These are phyloP conservation scores for Cupressus sempervirens DNA, from an alignment of 75 land plant genomes.

Conservation along the genomic window DNA sequence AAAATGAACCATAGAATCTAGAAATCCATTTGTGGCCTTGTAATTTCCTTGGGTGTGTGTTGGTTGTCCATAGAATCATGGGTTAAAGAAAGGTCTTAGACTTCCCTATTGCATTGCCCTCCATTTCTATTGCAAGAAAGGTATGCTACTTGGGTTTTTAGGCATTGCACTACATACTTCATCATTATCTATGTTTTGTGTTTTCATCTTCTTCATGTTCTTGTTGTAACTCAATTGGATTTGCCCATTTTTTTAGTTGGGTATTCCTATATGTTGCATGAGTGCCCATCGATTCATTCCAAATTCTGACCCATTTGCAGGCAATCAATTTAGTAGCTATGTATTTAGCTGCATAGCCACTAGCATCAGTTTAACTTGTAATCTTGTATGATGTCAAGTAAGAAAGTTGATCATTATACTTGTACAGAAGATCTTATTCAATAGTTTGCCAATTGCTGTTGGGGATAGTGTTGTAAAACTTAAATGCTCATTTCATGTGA, in stretches of 20 bases:
- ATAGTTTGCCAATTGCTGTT: too few relatives aligned
- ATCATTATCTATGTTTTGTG: not conserved
- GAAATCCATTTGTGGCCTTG: not conserved
- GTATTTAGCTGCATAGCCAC: too few relatives aligned
- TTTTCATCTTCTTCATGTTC: not conserved
- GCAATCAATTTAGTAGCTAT: too few relatives aligned
- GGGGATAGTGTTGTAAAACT: not conserved
- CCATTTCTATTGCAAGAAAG: slow-evolving; percentile 68
- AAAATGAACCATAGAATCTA: not conserved
- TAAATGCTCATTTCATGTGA: not conserved
- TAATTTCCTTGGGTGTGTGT: slow-evolving; percentile 5
- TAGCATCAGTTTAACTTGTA: too few relatives aligned
- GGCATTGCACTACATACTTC: not conserved
- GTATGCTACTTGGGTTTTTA: slow-evolving; percentile 14
- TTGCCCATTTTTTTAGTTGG: too few relatives aligned
- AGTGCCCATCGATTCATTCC: too few relatives aligned
- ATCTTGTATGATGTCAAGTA: too few relatives aligned
- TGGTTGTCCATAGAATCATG: slow-evolving; percentile 14
- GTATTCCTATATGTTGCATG: not conserved
- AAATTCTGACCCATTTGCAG: too few relatives aligned
- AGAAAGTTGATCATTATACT: too few relatives aligned
- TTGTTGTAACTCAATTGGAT: not conserved
- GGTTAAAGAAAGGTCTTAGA: slow-evolving; percentile 31
- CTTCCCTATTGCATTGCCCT: slow-evolving; percentile 28
- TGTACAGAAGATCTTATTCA: too few relatives aligned